Conservation (phyloP, 83 land plant species). For the Diphasiastrum complanatum region DNA sequence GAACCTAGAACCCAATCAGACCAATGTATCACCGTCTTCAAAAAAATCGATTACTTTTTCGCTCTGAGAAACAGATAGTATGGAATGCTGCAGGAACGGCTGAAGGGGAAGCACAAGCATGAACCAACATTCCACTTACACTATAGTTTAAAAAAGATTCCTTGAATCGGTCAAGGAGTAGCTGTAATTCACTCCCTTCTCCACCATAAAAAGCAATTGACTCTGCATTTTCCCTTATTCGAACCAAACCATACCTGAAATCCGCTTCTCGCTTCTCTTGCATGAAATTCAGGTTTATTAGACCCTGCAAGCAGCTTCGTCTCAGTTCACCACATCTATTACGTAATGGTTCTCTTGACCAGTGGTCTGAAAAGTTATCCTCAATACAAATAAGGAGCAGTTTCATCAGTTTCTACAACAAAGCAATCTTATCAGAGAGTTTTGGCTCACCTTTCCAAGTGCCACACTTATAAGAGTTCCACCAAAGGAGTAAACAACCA, state of each 20-base stretch:
- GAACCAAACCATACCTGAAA: slow-evolving; percentile 94
- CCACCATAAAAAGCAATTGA: slow-evolving; percentile 98
- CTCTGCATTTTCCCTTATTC: slow-evolving; percentile 96
- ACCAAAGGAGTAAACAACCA: slow-evolving; percentile 81
- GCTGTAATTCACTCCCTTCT: slow-evolving; percentile 77
- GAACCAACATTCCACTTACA: too few species aligned
- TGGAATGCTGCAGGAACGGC: too few species aligned
- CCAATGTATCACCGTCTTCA: too few species aligned
- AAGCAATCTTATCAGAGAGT: neutral
- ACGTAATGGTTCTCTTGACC: neutral
- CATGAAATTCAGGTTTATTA: slow-evolving; percentile 77
- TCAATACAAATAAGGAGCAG: neutral
- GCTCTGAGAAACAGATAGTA: too few species aligned
- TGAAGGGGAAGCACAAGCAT: too few species aligned
- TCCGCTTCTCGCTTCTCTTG: slow-evolving; percentile 98
- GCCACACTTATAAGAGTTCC: slow-evolving; percentile 89
- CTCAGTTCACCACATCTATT: neutral
- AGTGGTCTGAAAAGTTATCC: slow-evolving; percentile 1
- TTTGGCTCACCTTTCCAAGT: slow-evolving; percentile 75
- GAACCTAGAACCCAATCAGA: too few species aligned
- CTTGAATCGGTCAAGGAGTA: slow-evolving; percentile 76
- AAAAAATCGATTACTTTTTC: too few species aligned
- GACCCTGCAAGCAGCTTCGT: slow-evolving; percentile 38
- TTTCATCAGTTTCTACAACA: neutral
- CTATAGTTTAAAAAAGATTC: slow-evolving; percentile 77